phyloP scores from a whole-genome alignment of 768 basidiomycete species.

The Phlebiopsis flavidoalba region DNA sequence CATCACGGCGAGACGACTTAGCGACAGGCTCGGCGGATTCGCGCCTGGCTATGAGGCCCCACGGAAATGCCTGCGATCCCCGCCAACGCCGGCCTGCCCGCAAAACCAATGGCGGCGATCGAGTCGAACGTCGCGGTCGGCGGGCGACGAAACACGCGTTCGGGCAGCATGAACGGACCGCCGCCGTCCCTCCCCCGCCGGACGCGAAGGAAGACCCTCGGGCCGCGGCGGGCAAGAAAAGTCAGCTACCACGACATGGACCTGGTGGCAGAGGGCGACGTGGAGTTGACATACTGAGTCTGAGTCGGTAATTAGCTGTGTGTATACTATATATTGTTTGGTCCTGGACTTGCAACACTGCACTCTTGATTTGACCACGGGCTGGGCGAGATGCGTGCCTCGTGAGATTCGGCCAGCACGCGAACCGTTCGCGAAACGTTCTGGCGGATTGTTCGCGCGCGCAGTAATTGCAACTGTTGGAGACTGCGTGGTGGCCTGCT shows the following conservation, averaged over 20 bases:
- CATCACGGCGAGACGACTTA: constrained; percentile 58
- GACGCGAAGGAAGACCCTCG: constrained; percentile 92
- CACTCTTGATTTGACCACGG: not conserved
- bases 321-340: constrained; percentile 5
- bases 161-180: constrained; percentile 42
- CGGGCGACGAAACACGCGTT: constrained; percentile 32
- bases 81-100: constrained; percentile 69
- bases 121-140: constrained; percentile 31
- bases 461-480: no score
- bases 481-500: not conserved
- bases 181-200: constrained; percentile 78
- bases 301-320: constrained; percentile 20
- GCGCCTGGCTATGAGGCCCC: constrained; percentile 44
- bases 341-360: not conserved
- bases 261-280: constrained; percentile 70
- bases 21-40: constrained; percentile 78
- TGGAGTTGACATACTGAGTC: constrained; percentile 35
- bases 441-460: no score
- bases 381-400: no score
- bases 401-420: no score
- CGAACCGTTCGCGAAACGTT: no score
- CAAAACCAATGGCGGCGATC: constrained; percentile 56
- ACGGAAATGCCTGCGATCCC: constrained; percentile 38
- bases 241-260: constrained; percentile 97
- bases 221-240: constrained; percentile 80